A percentile compares a stretch with the other conserved stretches of the same genome.
phyloP scores from a whole-genome alignment of 805 yeast genomes.

The Schwanniomyces vanrijiae region DNA sequence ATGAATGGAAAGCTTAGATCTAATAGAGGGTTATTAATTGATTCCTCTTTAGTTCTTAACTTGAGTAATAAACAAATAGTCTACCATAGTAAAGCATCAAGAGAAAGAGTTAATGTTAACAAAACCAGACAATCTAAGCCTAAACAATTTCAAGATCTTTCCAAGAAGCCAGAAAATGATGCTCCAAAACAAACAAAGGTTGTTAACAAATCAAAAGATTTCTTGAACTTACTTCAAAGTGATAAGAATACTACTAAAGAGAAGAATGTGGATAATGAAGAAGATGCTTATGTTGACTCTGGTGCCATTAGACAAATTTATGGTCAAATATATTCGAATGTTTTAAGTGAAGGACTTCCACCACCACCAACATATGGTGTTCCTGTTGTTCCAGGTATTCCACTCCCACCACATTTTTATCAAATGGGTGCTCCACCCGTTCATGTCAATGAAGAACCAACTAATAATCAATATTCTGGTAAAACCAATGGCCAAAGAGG shows the following conservation, averaged over 20 bases:
- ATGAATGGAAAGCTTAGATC: slow-evolving; percentile 76
- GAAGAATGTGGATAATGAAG: slow-evolving; percentile 21
- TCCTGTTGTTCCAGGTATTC: slow-evolving; percentile 36
- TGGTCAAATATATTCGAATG: slow-evolving; percentile 43
- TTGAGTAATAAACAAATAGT: slow-evolving; percentile 72
- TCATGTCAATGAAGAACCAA: background rate
- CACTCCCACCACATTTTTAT: slow-evolving; percentile 36
- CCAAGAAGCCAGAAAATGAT: slow-evolving; percentile 1
- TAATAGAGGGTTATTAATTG: slow-evolving; percentile 82
- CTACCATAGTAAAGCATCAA: slow-evolving; percentile 69
- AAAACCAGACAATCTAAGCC: slow-evolving; percentile 14
- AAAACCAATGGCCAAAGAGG: slow-evolving; percentile 11
- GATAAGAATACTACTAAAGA: slow-evolving; percentile 6
- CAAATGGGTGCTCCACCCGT: slow-evolving; percentile 17
- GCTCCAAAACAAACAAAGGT: slow-evolving; percentile 19
- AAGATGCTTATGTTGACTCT: slow-evolving; percentile 17
- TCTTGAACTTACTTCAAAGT: slow-evolving; percentile 25
- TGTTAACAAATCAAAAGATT: slow-evolving; percentile 28
- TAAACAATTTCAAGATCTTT: slow-evolving; percentile 10
- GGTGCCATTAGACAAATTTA: slow-evolving; percentile 41
- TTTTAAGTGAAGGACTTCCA: slow-evolving; percentile 37
- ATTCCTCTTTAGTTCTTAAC: slow-evolving; percentile 79
- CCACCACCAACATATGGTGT: slow-evolving; percentile 7
- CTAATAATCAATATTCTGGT: background rate
- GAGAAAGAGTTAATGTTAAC: slow-evolving; percentile 16